phyloP scores from a whole-genome alignment of 2,329 filamentous ascomycete species.

The Sarocladiaceae sp. region DNA sequence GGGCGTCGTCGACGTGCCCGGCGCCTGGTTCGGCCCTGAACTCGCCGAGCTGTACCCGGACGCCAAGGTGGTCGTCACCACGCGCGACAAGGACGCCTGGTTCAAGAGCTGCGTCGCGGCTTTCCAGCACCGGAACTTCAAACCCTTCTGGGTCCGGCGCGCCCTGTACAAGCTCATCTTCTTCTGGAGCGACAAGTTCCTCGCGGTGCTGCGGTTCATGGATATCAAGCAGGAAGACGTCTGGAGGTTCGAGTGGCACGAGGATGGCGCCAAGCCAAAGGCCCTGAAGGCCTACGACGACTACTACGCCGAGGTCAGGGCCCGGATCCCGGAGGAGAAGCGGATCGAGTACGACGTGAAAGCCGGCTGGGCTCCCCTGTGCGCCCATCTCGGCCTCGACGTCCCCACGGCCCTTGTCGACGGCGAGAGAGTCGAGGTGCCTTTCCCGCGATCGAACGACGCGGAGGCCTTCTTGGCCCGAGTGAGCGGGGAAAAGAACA shows the following conservation, averaged over 20 bases:
- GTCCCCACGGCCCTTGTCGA: background rate
- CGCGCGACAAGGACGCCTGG: background rate
- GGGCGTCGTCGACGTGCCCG: background rate
- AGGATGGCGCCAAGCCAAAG: background rate
- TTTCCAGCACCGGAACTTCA: background rate
- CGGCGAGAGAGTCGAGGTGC: background rate
- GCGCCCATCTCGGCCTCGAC: background rate
- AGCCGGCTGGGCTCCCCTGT: background rate
- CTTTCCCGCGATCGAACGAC: background rate
- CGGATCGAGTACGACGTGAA: background rate
- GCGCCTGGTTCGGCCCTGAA: background rate
- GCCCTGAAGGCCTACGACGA: background rate
- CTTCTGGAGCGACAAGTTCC: background rate
- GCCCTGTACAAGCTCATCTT: background rate
- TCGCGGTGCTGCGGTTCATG: background rate
- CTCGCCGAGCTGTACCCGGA: background rate
- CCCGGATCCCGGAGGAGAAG: background rate
- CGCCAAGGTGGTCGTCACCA: background rate
- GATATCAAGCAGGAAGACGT: background rate
- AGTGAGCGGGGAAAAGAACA: background rate
- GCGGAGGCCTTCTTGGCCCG: conserved; percentile 5
- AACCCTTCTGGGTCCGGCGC: background rate
- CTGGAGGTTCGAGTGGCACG: background rate
- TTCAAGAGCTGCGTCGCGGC: background rate
- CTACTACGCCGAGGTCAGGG: background rate